A percentile compares a stretch with the other conserved stretches of the same genome.
These are phyloP conservation scores for Centrapalus pauciflorus DNA, from an alignment of 129 eudicot genomes.

Conservation along the genomic window DNA sequence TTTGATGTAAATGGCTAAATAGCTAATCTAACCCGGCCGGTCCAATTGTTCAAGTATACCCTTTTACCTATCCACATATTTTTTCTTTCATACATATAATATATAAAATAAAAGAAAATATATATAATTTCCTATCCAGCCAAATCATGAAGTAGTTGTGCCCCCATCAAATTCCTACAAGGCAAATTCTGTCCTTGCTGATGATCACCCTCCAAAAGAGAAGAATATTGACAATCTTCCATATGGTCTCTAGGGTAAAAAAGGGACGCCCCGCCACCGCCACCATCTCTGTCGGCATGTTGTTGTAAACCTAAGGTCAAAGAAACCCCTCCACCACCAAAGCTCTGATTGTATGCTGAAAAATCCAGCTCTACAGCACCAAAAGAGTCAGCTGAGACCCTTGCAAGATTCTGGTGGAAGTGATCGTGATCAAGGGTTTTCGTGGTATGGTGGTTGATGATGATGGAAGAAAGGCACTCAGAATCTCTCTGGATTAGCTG, in stretches of 20 bases:
- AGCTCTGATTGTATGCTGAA: slow-evolving; percentile 59
- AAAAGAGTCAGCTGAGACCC: slow-evolving; percentile 40
- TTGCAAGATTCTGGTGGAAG: slow-evolving; percentile 38
- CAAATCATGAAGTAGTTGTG: slow-evolving; percentile 91
- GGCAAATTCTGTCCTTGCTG: slow-evolving; percentile 76
- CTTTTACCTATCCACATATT: slow-evolving; percentile 8
- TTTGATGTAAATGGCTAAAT: slow-evolving; percentile 11
- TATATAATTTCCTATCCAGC: slow-evolving; percentile 40
- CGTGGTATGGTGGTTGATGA: slow-evolving; percentile 40
- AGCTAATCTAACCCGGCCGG: slow-evolving; percentile 11
- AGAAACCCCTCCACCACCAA: slow-evolving; percentile 66
- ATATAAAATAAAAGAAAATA: slow-evolving; percentile 13
- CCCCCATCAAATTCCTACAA: slow-evolving; percentile 91
- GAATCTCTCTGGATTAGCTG: slow-evolving; percentile 63
- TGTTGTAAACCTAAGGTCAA: slow-evolving; percentile 90
- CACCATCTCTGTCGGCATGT: slow-evolving; percentile 45
- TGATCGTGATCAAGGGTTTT: slow-evolving; percentile 29
- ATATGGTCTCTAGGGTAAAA: slow-evolving; percentile 65
- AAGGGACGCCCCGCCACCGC: slow-evolving; percentile 51
- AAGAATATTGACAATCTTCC: slow-evolving; percentile 79
- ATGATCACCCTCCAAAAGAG: slow-evolving; percentile 80
- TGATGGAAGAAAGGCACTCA: slow-evolving; percentile 70
- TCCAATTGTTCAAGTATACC: slow-evolving; percentile 38
- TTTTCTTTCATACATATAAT: slow-evolving; percentile 13
- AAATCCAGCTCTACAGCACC: slow-evolving; percentile 68